Evolutionary conservation across 108 stramenopile genomes (phyloP), one percentile per base, ranked within the genome.

Genomic region (Cyclotella distinguenda): DNA sequence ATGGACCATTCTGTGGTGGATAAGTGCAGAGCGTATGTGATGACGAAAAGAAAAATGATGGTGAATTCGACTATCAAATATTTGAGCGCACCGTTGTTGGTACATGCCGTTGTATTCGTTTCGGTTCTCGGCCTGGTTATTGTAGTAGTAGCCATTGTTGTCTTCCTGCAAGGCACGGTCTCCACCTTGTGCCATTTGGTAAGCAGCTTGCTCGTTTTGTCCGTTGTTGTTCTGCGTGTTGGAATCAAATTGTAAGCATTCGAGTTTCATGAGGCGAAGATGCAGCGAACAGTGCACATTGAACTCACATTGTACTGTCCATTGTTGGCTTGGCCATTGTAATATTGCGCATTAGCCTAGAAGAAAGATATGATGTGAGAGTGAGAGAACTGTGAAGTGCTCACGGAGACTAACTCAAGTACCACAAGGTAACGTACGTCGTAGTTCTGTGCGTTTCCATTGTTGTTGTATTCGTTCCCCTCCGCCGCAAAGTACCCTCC

Each of bases 401-500:
- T 23, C 18, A 22, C 19, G 45, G 5, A 5, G 16, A 46, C 45
- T 18, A 46, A 46, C 19, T 4, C 19, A 52, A 52, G 31, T 30
- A 28, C 5, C 16, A 35, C 0, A 35, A 1, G n/a, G n/a, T n/a
- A 3, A 55, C 54, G 34, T 19, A 55, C 54, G 22, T 55, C 54
- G 22, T 55, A 55, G 6, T 55, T 21, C 5, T 52, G 13, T 30
- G 30, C 51, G 31, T 52, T 13, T 13, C 19, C 51, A 32, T 52
- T 52, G 1, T 52, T 3, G n/a, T 39, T 15, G 4, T 22, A 34
- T 2, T 23, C 55, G 22, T 6, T 26, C 10, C 49, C 25, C 5
- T 51, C 16, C 6, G n/a, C 28, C 36, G 47, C 63, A 16, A 64
- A 64, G 49, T 64, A 64, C 2, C 63, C 63, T 6, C 63, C 63